A percentile compares a stretch with the other conserved stretches of the same genome.
These are phyloP conservation scores for Glonium stellatum DNA, from an alignment of 495 filamentous ascomycete species.

Conservation along the genomic window DNA sequence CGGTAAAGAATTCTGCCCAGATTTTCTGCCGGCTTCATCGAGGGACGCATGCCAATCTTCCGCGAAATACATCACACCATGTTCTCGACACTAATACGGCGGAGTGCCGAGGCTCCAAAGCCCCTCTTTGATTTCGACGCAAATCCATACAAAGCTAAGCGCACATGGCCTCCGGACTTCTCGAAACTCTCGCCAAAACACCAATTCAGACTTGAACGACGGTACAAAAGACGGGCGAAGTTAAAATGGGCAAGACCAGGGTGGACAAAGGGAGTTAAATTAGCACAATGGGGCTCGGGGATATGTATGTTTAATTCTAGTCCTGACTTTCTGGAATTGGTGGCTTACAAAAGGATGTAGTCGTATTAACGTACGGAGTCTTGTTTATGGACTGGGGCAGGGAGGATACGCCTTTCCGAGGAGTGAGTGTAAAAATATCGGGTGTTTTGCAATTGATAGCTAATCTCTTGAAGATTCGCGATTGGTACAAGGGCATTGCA, in stretches of 20 bases:
- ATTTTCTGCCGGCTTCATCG: not conserved
- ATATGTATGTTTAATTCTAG: constrained; percentile 42
- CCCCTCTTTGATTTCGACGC: constrained; percentile 30
- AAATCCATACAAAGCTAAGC: constrained; percentile 70
- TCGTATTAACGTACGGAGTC: constrained; percentile 62
- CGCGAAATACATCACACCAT: not conserved
- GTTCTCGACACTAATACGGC: constrained; percentile 1
- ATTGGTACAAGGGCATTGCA: constrained; percentile 9
- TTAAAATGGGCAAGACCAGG: constrained; percentile 68
- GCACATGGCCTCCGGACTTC: constrained; percentile 91
- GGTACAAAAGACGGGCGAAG: constrained; percentile 43
- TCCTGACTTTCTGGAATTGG: not conserved
- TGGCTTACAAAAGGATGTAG: constrained; percentile 37
- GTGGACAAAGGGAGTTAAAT: constrained; percentile 63
- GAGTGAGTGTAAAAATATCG: not conserved
- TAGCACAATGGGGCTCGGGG: constrained; percentile 61
- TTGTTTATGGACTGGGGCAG: constrained; percentile 62
- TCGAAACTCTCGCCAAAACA: constrained; percentile 68
- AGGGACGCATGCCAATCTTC: not conserved
- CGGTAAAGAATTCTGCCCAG: not conserved
- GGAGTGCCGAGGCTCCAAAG: not conserved
- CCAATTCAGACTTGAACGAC: constrained; percentile 74
- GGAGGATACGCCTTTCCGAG: not conserved
- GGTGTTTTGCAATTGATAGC: not conserved
- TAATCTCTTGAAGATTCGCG: constrained; percentile 2